Evolutionary conservation across 106 monocot species (phyloP).

Genomic region (Platanthera guangdongensis): DNA sequence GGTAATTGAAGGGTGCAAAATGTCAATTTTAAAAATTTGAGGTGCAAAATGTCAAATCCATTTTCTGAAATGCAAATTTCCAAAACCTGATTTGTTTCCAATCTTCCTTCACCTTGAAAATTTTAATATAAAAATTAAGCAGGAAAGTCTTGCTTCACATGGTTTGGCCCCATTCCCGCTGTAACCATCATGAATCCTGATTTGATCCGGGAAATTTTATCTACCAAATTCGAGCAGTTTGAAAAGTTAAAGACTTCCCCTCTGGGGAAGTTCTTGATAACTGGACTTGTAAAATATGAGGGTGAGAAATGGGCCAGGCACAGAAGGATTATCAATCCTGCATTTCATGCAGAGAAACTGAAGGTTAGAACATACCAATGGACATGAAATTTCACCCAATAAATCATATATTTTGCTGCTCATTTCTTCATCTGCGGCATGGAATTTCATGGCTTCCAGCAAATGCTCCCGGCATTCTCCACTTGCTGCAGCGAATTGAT

Average conservation of each 20-base stretch:
- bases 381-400: no score
- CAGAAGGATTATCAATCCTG: conserved; percentile 71
- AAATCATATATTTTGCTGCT: background rate
- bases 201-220: conserved; percentile 44
- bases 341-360: conserved; percentile 67
- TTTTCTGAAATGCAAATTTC: no score
- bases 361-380: conserved; percentile 30
- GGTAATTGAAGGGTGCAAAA: no score
- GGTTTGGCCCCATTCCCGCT: conserved; percentile 51
- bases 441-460: conserved; percentile 16
- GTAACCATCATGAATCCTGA: conserved; percentile 56
- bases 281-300: conserved; percentile 38
- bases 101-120: background rate
- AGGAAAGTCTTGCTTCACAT: conserved; percentile 51
- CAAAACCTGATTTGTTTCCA: no score
- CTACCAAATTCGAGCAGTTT: conserved; percentile 56
- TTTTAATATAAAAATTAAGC: conserved; percentile 4
- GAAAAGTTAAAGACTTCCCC: conserved; percentile 21
- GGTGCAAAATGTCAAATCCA: no score
- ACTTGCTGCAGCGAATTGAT: conserved; percentile 40
- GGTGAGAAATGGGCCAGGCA: conserved; percentile 77
- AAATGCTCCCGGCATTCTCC: conserved; percentile 47
- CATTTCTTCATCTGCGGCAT: background rate
- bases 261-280: conserved; percentile 2
- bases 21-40: no score